Evolutionary conservation across 805 yeast species (phyloP).

Genomic region (Saccharomycopsis sp.): DNA sequence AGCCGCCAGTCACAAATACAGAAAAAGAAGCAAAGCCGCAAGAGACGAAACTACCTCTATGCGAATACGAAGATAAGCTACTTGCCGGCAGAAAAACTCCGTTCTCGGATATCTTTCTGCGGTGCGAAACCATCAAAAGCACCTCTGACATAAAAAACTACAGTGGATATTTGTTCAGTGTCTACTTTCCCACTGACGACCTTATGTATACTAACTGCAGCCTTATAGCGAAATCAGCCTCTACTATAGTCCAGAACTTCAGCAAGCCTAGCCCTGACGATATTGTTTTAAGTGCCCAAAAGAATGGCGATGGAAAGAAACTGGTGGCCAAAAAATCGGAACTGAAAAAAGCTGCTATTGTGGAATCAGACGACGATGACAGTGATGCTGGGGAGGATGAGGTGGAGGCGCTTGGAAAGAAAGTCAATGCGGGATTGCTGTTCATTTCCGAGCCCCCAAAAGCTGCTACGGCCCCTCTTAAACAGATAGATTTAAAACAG

Average conservation of each 20-base stretch:
- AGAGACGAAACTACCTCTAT: not conserved
- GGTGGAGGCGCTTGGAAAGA: slow-evolving; percentile 7
- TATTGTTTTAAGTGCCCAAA: slow-evolving; percentile 52
- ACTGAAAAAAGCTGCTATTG: not conserved
- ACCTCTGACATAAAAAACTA: not conserved
- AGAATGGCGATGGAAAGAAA: slow-evolving; percentile 23
- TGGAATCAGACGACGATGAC: not conserved
- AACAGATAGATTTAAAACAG: slow-evolving; percentile 36
- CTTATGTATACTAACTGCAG: slow-evolving; percentile 32
- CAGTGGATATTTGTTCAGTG: not conserved
- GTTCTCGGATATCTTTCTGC: not conserved
- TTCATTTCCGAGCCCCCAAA: slow-evolving; percentile 6
- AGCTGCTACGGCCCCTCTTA: slow-evolving; percentile 31
- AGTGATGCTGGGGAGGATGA: slow-evolving; percentile 4
- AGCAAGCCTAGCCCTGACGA: slow-evolving; percentile 81
- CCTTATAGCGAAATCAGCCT: slow-evolving; percentile 30
- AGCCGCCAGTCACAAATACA: not conserved
- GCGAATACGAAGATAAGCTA: not conserved
- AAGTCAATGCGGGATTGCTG: not conserved
- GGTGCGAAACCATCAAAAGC: not conserved
- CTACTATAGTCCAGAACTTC: slow-evolving; percentile 48
- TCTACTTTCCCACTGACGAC: not conserved
- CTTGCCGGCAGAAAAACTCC: not conserved
- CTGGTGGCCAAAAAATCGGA: slow-evolving; percentile 18
- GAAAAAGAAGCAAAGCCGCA: not conserved